A percentile compares a stretch with the other conserved stretches of the same genome.
Evolutionary conservation across 208 protist species (phyloP).

Genomic region (Crithidia fasciculata): DNA sequence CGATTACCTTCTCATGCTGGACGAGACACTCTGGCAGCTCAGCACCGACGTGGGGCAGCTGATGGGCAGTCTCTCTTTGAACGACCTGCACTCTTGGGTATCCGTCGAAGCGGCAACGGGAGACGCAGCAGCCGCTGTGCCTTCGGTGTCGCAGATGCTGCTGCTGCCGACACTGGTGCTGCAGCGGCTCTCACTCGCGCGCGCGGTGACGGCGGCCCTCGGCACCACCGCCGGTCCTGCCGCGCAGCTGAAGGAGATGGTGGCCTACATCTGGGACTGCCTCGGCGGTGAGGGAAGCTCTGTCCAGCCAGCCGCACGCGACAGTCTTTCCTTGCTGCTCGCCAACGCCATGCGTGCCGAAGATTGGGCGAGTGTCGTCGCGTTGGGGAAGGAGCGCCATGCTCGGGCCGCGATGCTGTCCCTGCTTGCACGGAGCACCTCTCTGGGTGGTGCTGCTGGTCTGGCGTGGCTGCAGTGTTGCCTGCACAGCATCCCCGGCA

Average conservation of each 20-base stretch:
- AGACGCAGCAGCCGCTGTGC: neutral
- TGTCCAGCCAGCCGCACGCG: neutral
- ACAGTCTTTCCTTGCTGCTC: constrained; percentile 18
- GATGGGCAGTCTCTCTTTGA: constrained; percentile 38
- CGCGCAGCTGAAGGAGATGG: constrained; percentile 43
- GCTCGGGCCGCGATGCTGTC: constrained; percentile 55
- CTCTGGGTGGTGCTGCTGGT: neutral
- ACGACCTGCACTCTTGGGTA: constrained; percentile 19
- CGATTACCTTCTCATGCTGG: constrained; percentile 77
- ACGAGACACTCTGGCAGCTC: constrained; percentile 85
- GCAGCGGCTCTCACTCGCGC: constrained; percentile 55
- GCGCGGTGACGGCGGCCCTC: constrained; percentile 50
- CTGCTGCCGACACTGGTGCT: constrained; percentile 31
- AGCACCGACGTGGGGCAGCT: constrained; percentile 52
- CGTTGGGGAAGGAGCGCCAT: constrained; percentile 53
- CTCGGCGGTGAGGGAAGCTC: constrained; percentile 6
- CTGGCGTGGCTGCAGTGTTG: constrained; percentile 54
- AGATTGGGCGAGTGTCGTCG: constrained; percentile 63
- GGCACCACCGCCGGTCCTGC: constrained; percentile 32
- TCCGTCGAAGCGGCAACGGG: too few relatives aligned
- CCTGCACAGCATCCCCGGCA: constrained; percentile 46
- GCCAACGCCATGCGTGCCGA: constrained; percentile 55
- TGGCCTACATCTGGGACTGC: constrained; percentile 46
- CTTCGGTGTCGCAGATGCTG: constrained; percentile 4
- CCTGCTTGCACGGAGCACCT: constrained; percentile 45